Conservation (phyloP, 2,329 filamentous ascomycete species). For the Raffaelea arxii region DNA sequence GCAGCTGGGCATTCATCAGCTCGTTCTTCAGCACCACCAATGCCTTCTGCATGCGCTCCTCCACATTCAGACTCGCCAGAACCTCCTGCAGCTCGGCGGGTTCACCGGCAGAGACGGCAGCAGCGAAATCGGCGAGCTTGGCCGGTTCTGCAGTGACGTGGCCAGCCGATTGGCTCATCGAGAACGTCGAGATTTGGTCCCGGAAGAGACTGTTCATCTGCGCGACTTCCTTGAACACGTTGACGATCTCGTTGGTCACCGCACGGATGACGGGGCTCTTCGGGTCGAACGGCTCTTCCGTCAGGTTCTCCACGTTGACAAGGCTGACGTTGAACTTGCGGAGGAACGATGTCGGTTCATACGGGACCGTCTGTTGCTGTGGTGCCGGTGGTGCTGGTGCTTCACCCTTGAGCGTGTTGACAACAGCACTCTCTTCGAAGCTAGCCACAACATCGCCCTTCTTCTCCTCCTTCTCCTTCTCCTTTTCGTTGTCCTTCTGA, state of each 20-base stretch:
- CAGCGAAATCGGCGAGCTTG: constrained; percentile 93
- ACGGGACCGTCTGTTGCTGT: constrained; percentile 22
- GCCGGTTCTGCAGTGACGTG: constrained; percentile 93
- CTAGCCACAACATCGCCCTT: constrained; percentile 93
- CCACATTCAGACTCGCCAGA: constrained; percentile 77
- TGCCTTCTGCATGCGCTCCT: constrained; percentile 85
- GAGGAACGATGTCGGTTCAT: constrained; percentile 85
- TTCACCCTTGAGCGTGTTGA: constrained; percentile 39
- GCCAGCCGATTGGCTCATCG: constrained; percentile 86
- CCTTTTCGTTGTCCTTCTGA: constrained; percentile 33
- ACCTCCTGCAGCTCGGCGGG: constrained; percentile 88
- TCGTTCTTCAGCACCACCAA: constrained; percentile 93
- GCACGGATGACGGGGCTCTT: constrained; percentile 84
- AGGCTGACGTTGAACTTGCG: constrained; percentile 87
- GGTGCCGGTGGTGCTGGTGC: constrained; percentile 11
- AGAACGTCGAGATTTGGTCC: constrained; percentile 95
- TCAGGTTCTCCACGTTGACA: constrained; percentile 88
- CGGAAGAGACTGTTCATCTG: constrained; percentile 89
- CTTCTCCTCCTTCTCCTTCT: constrained; percentile 47
- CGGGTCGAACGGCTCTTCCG: constrained; percentile 80
- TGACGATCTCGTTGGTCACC: constrained; percentile 94
- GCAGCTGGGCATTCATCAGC: constrained; percentile 93
- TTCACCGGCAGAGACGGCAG: constrained; percentile 90
- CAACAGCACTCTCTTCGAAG: constrained; percentile 75
- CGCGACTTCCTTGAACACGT: constrained; percentile 96